Evolutionary conservation across 148 eudicot genomes (phyloP).

Genomic region (Rhododendron kiyosumense): DNA sequence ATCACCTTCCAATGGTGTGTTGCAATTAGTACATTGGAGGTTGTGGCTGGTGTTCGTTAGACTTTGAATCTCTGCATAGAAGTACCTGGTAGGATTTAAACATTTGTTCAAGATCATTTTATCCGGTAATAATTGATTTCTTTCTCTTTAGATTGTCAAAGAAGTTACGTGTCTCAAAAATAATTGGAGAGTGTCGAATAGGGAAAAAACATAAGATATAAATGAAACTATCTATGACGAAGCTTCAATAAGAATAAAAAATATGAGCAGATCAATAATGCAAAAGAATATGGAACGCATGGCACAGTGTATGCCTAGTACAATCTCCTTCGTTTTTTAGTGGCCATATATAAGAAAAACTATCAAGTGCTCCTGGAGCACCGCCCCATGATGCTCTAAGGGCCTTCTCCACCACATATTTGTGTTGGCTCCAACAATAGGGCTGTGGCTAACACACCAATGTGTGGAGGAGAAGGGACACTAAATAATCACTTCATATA

Average conservation of each 20-base stretch:
- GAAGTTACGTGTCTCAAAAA: neutral
- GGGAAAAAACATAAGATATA: neutral
- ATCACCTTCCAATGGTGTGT: conserved; percentile 23
- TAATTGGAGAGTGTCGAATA: neutral
- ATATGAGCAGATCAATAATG: neutral
- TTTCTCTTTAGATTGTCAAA: neutral
- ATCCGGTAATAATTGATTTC: neutral
- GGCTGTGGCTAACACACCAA: neutral
- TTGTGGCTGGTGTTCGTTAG: conserved; percentile 11
- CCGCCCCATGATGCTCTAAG: neutral
- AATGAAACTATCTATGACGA: neutral
- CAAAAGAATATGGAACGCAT: neutral
- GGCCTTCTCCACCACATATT: neutral
- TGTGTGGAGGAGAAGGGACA: neutral
- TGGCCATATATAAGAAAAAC: neutral
- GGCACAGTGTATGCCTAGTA: neutral
- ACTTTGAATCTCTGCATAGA: conserved; percentile 56
- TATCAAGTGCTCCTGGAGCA: neutral
- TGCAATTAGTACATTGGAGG: conserved; percentile 16
- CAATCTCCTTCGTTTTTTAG: neutral
- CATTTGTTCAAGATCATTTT: neutral
- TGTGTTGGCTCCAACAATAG: neutral
- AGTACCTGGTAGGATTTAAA: conserved; percentile 45
- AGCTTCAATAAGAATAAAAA: neutral
- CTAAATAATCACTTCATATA: too few species aligned